These are phyloP conservation scores for Extremus antarcticus DNA, from an alignment of 495 filamentous ascomycete species.

Conservation along the genomic window DNA sequence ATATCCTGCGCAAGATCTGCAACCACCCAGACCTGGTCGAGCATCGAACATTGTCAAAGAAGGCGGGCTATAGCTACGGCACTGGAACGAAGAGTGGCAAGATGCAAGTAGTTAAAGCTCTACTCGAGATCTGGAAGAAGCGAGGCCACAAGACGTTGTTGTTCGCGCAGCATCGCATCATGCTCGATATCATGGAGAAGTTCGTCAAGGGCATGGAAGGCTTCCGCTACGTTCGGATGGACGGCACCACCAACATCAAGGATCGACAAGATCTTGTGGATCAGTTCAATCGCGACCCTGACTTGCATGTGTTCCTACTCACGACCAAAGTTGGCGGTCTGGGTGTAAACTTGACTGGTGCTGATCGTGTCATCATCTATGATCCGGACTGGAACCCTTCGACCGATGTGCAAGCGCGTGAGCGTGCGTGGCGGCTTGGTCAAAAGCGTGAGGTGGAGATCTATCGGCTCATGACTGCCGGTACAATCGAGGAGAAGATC, in stretches of 20 bases:
- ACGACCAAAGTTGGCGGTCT: conserved; percentile 93
- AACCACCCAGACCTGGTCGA: conserved; percentile 87
- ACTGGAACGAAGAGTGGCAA: conserved; percentile 69
- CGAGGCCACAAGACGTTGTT: conserved; percentile 83
- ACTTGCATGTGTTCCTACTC: conserved; percentile 78
- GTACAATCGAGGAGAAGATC: conserved; percentile 97
- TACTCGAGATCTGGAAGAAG: conserved; percentile 76
- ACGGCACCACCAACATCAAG: conserved; percentile 76
- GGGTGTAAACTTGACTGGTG: conserved; percentile 87
- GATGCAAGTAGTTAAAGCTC: conserved; percentile 79
- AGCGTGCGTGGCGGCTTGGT: conserved; percentile 89
- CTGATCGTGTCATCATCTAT: conserved; percentile 91
- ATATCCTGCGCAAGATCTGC: conserved; percentile 89
- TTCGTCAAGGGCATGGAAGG: conserved; percentile 55
- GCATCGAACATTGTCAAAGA: conserved; percentile 47
- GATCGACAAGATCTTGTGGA: conserved; percentile 76
- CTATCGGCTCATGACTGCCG: conserved; percentile 90
- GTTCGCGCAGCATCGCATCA: conserved; percentile 82
- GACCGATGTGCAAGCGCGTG: conserved; percentile 87
- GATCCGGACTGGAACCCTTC: conserved; percentile 98
- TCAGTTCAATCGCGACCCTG: conserved; percentile 72
- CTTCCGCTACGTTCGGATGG: conserved; percentile 81
- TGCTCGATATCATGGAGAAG: conserved; percentile 84
- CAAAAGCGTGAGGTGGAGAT: conserved; percentile 91
- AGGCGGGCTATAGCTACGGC: conserved; percentile 61